Conservation (phyloP, 2,329 filamentous ascomycete genomes). For the Colletotrichum eleusines region DNA sequence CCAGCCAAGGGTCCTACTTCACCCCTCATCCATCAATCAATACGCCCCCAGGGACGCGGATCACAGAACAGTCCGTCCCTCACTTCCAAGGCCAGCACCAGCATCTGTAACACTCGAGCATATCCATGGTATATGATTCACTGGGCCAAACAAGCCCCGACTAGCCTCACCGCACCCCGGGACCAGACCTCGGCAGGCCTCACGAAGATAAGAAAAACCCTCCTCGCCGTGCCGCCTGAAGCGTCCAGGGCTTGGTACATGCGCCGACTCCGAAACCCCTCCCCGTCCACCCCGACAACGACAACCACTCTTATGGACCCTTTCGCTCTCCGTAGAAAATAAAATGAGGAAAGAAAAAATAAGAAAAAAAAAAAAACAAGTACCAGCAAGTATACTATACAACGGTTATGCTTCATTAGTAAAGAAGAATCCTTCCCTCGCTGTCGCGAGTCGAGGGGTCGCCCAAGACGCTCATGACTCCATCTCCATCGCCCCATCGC, state of each 20-base stretch:
- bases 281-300: not conserved
- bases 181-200: not conserved
- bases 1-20: no score
- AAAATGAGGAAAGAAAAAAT: constrained; percentile 3
- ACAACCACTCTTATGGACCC: constrained; percentile 7
- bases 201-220: not conserved
- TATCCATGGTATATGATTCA: not conserved
- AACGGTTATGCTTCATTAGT: constrained; percentile 27
- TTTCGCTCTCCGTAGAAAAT: constrained; percentile 11
- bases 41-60: not conserved
- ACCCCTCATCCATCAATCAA: no score
- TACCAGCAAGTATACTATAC: constrained; percentile 39
- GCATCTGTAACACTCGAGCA: not conserved
- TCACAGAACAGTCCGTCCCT: not conserved
- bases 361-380: not conserved
- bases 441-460: not conserved
- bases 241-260: not conserved
- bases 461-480: not conserved
- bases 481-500: constrained; percentile 58
- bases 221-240: constrained; percentile 2
- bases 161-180: not conserved
- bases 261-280: constrained; percentile 34
- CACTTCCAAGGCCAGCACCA: not conserved
- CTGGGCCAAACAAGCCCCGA: not conserved
- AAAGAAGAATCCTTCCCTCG: not conserved